Evolutionary conservation across 495 filamentous ascomycete genomes (phyloP), one percentile per base, ranked within the genome.

Genomic region (Clohesyomyces aquaticus): DNA sequence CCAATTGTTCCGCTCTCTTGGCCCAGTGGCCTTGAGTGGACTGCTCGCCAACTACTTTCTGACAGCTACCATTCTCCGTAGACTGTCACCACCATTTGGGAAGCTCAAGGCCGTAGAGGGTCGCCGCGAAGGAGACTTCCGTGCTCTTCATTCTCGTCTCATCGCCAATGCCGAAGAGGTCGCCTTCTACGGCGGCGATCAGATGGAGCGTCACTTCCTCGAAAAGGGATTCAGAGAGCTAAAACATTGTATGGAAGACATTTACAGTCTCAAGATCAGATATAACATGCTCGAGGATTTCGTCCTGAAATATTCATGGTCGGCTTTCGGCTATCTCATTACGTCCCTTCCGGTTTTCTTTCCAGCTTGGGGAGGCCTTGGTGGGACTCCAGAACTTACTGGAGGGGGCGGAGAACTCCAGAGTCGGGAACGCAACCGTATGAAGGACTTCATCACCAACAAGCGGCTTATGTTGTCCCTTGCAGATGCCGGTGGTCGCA

Each of bases 251-350:
- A 96, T 98, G 94, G 93, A 98, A 73, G 86, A 89, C 19, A 96
- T 98, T 60, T 98, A 98, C 76, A 89, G 88, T 68, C 83, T 96
- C 71, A 96, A 96, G 75, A 95, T 98, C 65, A 88, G 91, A 4
- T 99, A 99, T 75, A 98, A 97, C 73, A 99, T 98, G 82, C 85
- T 98, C 0, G 95, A 99, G 76, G 95, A 99, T 71, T 96, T 98
- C 70, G 91, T 99, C 50, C 73, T 99, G 61, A 99, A 99, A 75
- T 99, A 99, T 73, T 89, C 90, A 64, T 99, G 95, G 95, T 96
- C 91, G 61, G 94, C 95, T 0, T 96, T 96, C 72, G 95, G 95
- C 21, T 99, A 98, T 66, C 82, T 98, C 43, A 79, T 98, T 22
- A 92, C 93, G 26, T 95, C 94, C 4, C 77, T 98, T 10, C 95